Percentiles rank a stretch among this genome's conserved stretches.
Conservation (phyloP, 192 early-diverging fungal genomes). For the Funneliformis mosseae region DNA sequence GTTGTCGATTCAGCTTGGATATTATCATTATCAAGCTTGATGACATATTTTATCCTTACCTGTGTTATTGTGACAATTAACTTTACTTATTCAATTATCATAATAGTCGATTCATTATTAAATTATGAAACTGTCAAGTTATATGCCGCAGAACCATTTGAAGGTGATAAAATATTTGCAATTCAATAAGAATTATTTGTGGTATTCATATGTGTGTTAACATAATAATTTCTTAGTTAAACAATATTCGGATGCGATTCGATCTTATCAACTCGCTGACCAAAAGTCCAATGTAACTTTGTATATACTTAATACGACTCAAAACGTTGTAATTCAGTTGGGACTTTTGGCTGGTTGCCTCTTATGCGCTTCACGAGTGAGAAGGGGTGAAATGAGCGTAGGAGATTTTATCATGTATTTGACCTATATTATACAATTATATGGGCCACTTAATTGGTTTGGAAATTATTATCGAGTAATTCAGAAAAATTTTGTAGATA, state of each 20-base stretch:
- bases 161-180: neutral
- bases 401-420: slow-evolving; percentile 97
- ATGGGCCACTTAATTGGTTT: slow-evolving; percentile 93
- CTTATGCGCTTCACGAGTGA: slow-evolving; percentile 74
- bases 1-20: slow-evolving; percentile 48
- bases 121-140: slow-evolving; percentile 97
- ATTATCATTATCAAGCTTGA: slow-evolving; percentile 28
- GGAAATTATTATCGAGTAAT: slow-evolving; percentile 97
- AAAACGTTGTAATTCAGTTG: slow-evolving; percentile 79
- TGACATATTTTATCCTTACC: neutral
- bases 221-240: slow-evolving; percentile 73
- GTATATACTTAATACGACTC: slow-evolving; percentile 78
- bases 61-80: neutral
- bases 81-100: slow-evolving; percentile 56
- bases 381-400: slow-evolving; percentile 79
- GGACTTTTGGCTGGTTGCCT: slow-evolving; percentile 78
- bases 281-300: slow-evolving; percentile 69
- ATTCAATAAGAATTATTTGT: slow-evolving; percentile 49
- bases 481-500: slow-evolving; percentile 76
- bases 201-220: slow-evolving; percentile 28
- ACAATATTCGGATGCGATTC: slow-evolving; percentile 71
- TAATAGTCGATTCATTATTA: slow-evolving; percentile 87
- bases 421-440: slow-evolving; percentile 93
- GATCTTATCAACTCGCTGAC: slow-evolving; percentile 77
- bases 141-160: slow-evolving; percentile 44